Evolutionary conservation across 2,329 filamentous ascomycete species (phyloP), one percentile per base, ranked within the genome.

Genomic region (Paracoccidioides lutzii): DNA sequence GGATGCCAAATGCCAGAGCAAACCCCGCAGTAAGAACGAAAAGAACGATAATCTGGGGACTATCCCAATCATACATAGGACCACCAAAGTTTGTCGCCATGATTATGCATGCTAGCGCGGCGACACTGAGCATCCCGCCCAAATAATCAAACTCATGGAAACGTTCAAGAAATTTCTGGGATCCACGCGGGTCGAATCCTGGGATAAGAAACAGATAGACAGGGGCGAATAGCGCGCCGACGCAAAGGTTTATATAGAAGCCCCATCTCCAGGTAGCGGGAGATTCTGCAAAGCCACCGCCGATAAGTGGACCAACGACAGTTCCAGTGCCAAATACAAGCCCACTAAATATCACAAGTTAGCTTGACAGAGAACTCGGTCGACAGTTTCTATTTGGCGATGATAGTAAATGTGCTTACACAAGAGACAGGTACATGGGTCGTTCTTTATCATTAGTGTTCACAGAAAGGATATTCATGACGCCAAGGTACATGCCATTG

Each of bases 81-180:
- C 79, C 79, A 5, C 77, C 78, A 51, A 80, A 77, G 54, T 69
- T 71, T 56, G 81, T 71, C 7, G 72, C 76, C 65, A 81, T 70
- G 15, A 77, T 67, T 43, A 76, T 60, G 8, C 64, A 65, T 1
- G 70, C 44, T 32, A 46, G 44, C n/a, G 33, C 28, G 12, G 44
- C 44, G 30, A 46, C 30, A 7, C 44, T 62, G 41, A 73, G 70
- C 15, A 68, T 67, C 0, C 67, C 75, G 0, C 69, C 63, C 38
- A 68, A 71, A 2, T 81, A 66, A 37, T 57, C 6, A 64, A 42
- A 1, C 61, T n/a, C 9, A 53, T 61, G 14, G 62, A 46, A 33
- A 8, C 44, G 44, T 2, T 28, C 14, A 33, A 30, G 28, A 14
- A 46, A n/a, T 14, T 46, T 46, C 44, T 58, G 12, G 63, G 45